phyloP scores from a whole-genome alignment of 805 yeast species.

The Candida sithepensis region DNA sequence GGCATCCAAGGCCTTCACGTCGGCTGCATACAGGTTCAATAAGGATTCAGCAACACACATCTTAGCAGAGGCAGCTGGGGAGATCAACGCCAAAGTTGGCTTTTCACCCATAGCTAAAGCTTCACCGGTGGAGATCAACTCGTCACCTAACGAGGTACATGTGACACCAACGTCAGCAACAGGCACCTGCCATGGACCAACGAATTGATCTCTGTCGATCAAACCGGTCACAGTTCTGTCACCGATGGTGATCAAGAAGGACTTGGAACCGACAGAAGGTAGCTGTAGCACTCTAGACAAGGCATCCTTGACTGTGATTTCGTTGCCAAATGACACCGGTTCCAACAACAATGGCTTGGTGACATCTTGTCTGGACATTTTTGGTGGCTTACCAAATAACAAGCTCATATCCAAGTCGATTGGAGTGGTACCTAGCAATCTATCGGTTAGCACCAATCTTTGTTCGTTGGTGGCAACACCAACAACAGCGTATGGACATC shows the following conservation, averaged over 20 bases:
- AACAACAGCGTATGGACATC: conserved; percentile 94
- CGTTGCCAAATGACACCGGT: conserved; percentile 29
- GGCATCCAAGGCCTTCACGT: conserved; percentile 66
- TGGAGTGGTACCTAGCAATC: conserved; percentile 74
- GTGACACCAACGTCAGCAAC: conserved; percentile 98
- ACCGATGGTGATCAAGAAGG: conserved; percentile 94
- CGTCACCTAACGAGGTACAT: conserved; percentile 79
- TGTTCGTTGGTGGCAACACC: conserved; percentile 90
- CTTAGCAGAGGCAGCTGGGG: conserved; percentile 89
- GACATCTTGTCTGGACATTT: conserved; percentile 74
- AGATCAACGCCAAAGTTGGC: conserved; percentile 84
- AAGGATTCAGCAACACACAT: conserved; percentile 95
- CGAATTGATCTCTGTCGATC: conserved; percentile 96
- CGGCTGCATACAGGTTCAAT: conserved; percentile 85
- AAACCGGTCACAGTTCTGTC: conserved; percentile 97
- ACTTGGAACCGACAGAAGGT: conserved; percentile 94
- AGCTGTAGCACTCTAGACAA: conserved; percentile 77
- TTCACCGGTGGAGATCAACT: conserved; percentile 79
- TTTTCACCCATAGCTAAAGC: conserved; percentile 97
- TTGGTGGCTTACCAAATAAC: conserved; percentile 95
- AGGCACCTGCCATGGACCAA: conserved; percentile 99
- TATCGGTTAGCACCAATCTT: conserved; percentile 77
- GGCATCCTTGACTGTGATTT: conserved; percentile 55
- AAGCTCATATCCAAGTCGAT: conserved; percentile 95
- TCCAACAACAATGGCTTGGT: conserved; percentile 55